Base-by-base conservation (phyloP, 1,284 basidiomycete genomes). In the Moniliella sp. region DNA sequence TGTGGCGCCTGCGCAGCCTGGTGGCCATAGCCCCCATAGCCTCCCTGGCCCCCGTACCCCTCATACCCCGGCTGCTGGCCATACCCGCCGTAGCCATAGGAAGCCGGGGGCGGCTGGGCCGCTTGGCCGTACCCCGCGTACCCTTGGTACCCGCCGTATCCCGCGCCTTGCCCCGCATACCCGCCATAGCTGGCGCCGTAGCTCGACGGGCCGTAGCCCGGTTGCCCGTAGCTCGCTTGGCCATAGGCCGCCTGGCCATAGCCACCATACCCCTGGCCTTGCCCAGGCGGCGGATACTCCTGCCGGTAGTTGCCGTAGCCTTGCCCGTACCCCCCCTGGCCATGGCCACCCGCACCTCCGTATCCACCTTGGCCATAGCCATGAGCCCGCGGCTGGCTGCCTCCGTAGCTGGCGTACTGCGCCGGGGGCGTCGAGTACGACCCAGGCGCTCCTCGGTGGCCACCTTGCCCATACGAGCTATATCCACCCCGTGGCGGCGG, bases 151-250 rank as follows among this genome's bases (percentile, higher is more conserved):
- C 34, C 42, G 4, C 37, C 42, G 25, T 42, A 37, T 14, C 37
- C 43, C 0, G n/a, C n/a, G n/a, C 36, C 41, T 17, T 39, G 18
- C 3, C 40, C 40, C 2, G 35, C 40, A 17, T 47, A 42, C 2
- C 27, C 34, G 3, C 25, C 16, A n/a, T 42, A 29, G 8, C 33
- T 32, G 23, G 30, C 39, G 14, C 39, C 32, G 19, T 38, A 40
- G 10, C 31, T 33, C 8, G 31, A 31, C 21, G 7, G 21, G 8
- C n/a, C 8, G n/a, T 7, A n/a, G 7, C 8, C 7, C 8, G 21
- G 21, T 23, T 23, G 21, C 21, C n/a, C 8, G 21, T 7, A 7
- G 21, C n/a, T 7, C 21, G 21, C 7, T n/a, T 23, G 21, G 8
- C 8, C 21, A 15, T 18, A 16, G 11, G 23, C 14, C 10, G 25